phyloP scores from a whole-genome alignment of 2,329 filamentous ascomycete genomes.

The Thelonectria olida region DNA sequence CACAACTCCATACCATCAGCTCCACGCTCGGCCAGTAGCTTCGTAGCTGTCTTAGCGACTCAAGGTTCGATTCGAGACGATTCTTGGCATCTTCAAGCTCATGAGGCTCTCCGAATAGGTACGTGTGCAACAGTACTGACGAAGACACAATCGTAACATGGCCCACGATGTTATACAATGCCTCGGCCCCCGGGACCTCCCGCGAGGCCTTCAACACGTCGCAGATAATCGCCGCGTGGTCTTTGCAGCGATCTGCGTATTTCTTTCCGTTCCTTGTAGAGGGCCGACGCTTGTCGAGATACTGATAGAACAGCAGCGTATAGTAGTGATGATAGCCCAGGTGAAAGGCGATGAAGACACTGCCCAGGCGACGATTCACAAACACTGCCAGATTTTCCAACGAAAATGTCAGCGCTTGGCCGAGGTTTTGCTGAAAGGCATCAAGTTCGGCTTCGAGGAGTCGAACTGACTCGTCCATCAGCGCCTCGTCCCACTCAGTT shows the following conservation, averaged over 20 bases:
- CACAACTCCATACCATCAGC: conserved; percentile 38
- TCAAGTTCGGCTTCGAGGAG: conserved; percentile 31
- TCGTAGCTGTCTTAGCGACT: conserved; percentile 42
- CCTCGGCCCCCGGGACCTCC: conserved; percentile 36
- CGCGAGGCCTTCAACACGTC: conserved; percentile 41
- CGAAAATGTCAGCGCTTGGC: conserved; percentile 31
- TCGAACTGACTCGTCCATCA: conserved; percentile 34
- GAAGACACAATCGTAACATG: conserved; percentile 48
- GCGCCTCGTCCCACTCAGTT: conserved; percentile 41
- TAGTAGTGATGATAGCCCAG: conserved; percentile 47
- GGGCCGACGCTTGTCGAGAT: conserved; percentile 44
- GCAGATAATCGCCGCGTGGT: conserved; percentile 41
- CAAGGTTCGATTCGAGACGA: conserved; percentile 44
- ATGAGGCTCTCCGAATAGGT: conserved; percentile 43
- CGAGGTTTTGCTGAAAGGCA: conserved; percentile 37
- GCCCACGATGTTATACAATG: conserved; percentile 46
- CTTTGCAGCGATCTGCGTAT: conserved; percentile 44
- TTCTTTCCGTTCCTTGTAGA: conserved; percentile 38
- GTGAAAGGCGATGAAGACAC: conserved; percentile 46
- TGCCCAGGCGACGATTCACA: conserved; percentile 38
- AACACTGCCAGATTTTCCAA: conserved; percentile 40
- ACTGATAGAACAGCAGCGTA: conserved; percentile 46
- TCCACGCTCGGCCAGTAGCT: conserved; percentile 47
- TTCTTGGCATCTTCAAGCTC: conserved; percentile 38
- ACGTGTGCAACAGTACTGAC: conserved; percentile 46